Base-by-base conservation (phyloP, 179 eudicot species). In the Carnegiea gigantea region DNA sequence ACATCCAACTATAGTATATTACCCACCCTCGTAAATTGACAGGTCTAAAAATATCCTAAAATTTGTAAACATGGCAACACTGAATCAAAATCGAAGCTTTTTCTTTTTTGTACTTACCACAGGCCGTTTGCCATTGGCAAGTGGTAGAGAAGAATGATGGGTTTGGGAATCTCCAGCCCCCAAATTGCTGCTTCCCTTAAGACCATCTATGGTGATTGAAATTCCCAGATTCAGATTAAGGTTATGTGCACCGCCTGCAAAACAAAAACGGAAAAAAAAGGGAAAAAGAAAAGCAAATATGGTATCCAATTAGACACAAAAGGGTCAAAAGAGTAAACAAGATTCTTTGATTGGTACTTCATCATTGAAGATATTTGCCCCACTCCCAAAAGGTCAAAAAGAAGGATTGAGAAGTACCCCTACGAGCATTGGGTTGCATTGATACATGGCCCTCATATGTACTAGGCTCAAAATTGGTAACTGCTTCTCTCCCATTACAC, bases 401-500 rank as follows among this genome's bases (percentile, higher is more conserved):
- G 26, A 20, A 70, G 8, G 8, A 48, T 67, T 26, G 62, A 9
- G 36, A 70, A 78, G 5, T 84, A 93, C 95, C 95, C 79, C 86
- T 83, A 77, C 77, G 75, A 76, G 77, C 78, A 81, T 68, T 83
- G 79, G 84, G 79, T 74, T 75, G 84, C 75, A 75, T 14, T 5
- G 85, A 77, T 75, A 88, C 83, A 76, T 87, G 90, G 64, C 76
- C 86, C 44, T 82, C 88, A 81, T 93, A 90, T 60, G 85, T 85
- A 60, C 88, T 82, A 33, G 89, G 86, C 79, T 91, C 93, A 70
- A 92, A 90, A 84, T 90, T 90, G 84, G 93, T 89, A 65, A 89
- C 89, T 30, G 90, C 90, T 83, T 87, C 97, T 78, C 86, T 85
- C 46, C 96, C 94, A 77, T 89, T 91, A 81, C 87, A 87, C 77